Evolutionary conservation across 2,329 filamentous ascomycete genomes (phyloP), one percentile per base, ranked within the genome.

Genomic region (Aspergillus sojae): DNA sequence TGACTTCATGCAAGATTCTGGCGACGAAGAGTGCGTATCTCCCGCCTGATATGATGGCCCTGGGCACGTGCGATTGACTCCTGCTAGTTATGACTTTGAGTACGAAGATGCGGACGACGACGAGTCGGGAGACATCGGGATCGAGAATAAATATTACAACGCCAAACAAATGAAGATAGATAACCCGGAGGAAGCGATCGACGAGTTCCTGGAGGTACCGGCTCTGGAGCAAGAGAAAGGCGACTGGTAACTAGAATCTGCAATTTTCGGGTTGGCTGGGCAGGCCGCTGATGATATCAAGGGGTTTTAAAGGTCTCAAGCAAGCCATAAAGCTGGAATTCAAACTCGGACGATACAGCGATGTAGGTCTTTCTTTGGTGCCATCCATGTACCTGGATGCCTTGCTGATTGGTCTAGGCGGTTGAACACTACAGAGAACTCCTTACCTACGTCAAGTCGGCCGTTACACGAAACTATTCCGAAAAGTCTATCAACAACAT

Each of bases 401-500:
- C 10, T 45, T 60, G 60, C 60, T 67, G 59, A 67, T 56, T 55
- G 19, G 48, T 32, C 58, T 68, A 97, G 92, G 94, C 94, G 9
- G 89, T 94, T 55, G 89, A 94, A 75, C 94, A 99, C 79, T 99
- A 96, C 80, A 89, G 88, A 68, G 93, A 98, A 80, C 92, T 99
- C 34, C 88, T 99, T 68, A 98, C 94, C 54, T 99, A 98, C 74
- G 94, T 98, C 81, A 97, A 95, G 79, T 96, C 92, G 3, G 94
- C 94, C 9, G 94, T 99, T 54, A 98, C 95, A 46, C 89, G 95
- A 67, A 99, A 98, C 80, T 98, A 98, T 80, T 97, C 95, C 1
- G 95, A 99, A 79, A 98, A 98, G 78, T 98, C 94, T 14, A 97
- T 99, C 82, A 98, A 98, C 81, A 98, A 97, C 78, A 97, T 99